Evolutionary conservation across 192 early-diverging fungal species (phyloP), one percentile per base, ranked within the genome.

Genomic region (Pilaira anomala): DNA sequence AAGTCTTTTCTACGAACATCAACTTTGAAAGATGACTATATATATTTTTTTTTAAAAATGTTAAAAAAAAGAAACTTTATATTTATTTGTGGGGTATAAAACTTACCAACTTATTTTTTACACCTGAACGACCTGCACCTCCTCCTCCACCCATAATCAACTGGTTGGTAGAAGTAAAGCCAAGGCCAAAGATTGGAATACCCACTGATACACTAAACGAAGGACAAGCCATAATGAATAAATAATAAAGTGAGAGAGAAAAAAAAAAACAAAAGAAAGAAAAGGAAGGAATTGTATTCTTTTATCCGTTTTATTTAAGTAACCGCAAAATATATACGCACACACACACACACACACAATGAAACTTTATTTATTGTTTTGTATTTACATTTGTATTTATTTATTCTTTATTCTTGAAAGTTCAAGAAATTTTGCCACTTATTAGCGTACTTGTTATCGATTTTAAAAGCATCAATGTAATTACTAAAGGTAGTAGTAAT

Each of bases 61-160:
- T 49, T 28, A 11, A 44, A 46, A 28, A 21, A 72, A 29, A 28
- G 7, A 25, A 28, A 45, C 3, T 16, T 44, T 4, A 26, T n/a
- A n/a, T n/a, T n/a, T 16, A 39, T 21, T 9, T 19, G 16, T 42
- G 8, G 0, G 18, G 14, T 48, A 16, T 16, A 2, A 62, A 53
- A 45, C 80, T 68, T 84, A 93, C 91, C 66, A 95, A 74, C 58
- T 89, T 91, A 74, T 97, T 97, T 58, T 89, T 90, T 24, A 97
- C 87, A 18, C 95, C 95, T 0, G 88, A 85, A 19, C 81, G 79
- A 13, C 84, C 83, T 7, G 86, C 62, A 1, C 95, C 95, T 19
- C 95, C 95, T n/a, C 95, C 95, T 8, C 95, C 95, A 33, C 85
- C 90, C 2, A 94, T 72, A 19, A 91, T 68, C 4, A 91, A 52